Evolutionary conservation across 2,329 filamentous ascomycete genomes (phyloP).

Genomic region (Neofusicoccum parvum): DNA sequence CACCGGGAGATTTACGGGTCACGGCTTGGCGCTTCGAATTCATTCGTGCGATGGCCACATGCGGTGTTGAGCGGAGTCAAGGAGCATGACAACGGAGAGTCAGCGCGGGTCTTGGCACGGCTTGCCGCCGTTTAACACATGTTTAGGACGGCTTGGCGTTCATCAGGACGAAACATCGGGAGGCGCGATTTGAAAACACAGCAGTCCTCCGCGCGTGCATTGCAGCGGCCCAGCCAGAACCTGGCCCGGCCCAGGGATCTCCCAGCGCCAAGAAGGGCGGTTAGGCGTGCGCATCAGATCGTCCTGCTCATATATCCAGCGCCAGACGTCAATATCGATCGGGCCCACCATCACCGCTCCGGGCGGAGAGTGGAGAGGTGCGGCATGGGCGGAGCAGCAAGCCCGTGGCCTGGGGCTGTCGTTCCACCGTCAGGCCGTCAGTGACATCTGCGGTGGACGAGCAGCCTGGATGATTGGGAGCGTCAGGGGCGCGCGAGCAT

Average conservation of each 20-base stretch:
- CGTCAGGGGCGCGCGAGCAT: neutral
- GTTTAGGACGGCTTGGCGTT: conserved; percentile 11
- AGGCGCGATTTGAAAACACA: neutral
- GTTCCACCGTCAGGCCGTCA: neutral
- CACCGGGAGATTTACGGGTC: conserved; percentile 4
- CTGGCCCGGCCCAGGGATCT: neutral
- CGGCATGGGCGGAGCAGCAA: neutral
- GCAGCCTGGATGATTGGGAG: neutral
- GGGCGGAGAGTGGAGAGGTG: conserved; percentile 4
- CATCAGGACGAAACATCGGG: conserved; percentile 21
- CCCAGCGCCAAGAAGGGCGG: neutral
- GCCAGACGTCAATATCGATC: neutral
- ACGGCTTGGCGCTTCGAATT: neutral
- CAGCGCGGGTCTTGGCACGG: conserved; percentile 5
- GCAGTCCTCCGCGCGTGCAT: neutral
- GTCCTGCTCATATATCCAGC: neutral
- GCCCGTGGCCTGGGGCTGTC: neutral
- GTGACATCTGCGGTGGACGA: neutral
- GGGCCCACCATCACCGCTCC: neutral
- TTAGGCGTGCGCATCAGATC: conserved; percentile 1
- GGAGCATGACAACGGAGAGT: neutral
- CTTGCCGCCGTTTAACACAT: conserved; percentile 13
- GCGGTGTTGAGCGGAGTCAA: neutral
- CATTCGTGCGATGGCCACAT: neutral
- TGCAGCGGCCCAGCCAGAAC: conserved; percentile 2